Percentiles rank a stretch among this genome's conserved stretches.
Conservation (phyloP, 2,329 filamentous ascomycete species). For the Aspergillus pseudoterreus region DNA sequence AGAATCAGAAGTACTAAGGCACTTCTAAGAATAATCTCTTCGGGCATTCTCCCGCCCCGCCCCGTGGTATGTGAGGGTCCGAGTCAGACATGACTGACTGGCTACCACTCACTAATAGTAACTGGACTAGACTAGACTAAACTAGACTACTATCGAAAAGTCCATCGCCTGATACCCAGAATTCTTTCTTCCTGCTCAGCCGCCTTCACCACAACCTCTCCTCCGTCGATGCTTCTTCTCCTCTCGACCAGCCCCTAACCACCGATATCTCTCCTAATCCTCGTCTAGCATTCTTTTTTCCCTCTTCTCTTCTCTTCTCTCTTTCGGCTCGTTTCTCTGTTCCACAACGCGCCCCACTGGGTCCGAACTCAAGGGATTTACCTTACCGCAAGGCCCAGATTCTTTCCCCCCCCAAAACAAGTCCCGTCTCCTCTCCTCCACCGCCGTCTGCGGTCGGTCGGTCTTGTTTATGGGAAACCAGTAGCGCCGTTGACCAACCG, state of each 20-base stretch:
- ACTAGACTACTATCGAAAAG: too few relatives aligned
- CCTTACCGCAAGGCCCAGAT: conserved; percentile 11
- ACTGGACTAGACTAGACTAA: too few relatives aligned
- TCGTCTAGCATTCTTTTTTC: conserved; percentile 3
- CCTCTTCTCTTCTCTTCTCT: conserved; percentile 6
- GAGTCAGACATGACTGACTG: not conserved
- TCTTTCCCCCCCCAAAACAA: conserved; percentile 8
- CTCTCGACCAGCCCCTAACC: not conserved
- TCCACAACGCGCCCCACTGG: conserved; percentile 7
- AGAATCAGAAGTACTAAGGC: too few relatives aligned
- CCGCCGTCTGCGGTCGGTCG: conserved; percentile 1
- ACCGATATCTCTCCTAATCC: not conserved
- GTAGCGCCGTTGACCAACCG: conserved; percentile 9
- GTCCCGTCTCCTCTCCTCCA: not conserved
- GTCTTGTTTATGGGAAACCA: conserved; percentile 16
- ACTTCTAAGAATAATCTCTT: not conserved
- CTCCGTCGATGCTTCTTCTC: not conserved
- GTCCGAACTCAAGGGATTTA: conserved; percentile 14
- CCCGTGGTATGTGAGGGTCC: not conserved
- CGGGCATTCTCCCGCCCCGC: not conserved
- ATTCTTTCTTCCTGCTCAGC: not conserved
- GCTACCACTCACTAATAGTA: too few relatives aligned
- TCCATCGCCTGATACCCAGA: not conserved
- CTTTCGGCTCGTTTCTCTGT: conserved; percentile 10
- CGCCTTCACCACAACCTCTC: not conserved